Conservation (phyloP, 169 alveolate genomes). For the Plasmodium cynomolgi region DNA sequence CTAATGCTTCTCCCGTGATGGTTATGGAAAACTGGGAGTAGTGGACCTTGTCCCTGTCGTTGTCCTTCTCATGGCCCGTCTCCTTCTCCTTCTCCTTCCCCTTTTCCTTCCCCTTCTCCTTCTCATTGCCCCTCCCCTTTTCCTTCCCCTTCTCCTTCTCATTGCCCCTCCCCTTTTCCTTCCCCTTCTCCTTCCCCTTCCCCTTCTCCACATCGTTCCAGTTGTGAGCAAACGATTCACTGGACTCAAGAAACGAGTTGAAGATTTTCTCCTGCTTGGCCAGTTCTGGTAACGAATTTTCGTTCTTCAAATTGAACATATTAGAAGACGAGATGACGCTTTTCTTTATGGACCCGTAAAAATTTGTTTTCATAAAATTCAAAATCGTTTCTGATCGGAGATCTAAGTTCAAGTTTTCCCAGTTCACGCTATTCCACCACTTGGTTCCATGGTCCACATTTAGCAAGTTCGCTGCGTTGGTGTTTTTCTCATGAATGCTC, state of each 20-base stretch:
- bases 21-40: conserved; percentile 81
- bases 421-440: conserved; percentile 75
- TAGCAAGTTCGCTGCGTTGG: conserved; percentile 73
- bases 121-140: too few relatives aligned
- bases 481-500: conserved; percentile 74
- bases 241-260: conserved; percentile 39
- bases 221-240: conserved; percentile 35
- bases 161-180: conserved; percentile 7
- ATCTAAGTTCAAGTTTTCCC: conserved; percentile 70
- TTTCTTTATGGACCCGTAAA: conserved; percentile 18
- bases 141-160: conserved; percentile 11
- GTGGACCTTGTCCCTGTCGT: conserved; percentile 56
- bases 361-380: conserved; percentile 60
- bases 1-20: conserved; percentile 86
- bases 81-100: conserved; percentile 4
- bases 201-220: conserved; percentile 12
- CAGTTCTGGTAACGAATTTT: conserved; percentile 11
- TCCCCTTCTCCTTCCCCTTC: conserved; percentile 21
- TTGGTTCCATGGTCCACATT: conserved; percentile 53
- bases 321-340: conserved; percentile 16
- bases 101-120: conserved; percentile 23
- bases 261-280: conserved; percentile 48
- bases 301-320: conserved; percentile 14
- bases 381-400: conserved; percentile 45
- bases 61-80: too few relatives aligned